Evolutionary conservation across 352 stramenopile genomes (phyloP), one percentile per base, ranked within the genome.

Genomic region (Pythium rishiriense): DNA sequence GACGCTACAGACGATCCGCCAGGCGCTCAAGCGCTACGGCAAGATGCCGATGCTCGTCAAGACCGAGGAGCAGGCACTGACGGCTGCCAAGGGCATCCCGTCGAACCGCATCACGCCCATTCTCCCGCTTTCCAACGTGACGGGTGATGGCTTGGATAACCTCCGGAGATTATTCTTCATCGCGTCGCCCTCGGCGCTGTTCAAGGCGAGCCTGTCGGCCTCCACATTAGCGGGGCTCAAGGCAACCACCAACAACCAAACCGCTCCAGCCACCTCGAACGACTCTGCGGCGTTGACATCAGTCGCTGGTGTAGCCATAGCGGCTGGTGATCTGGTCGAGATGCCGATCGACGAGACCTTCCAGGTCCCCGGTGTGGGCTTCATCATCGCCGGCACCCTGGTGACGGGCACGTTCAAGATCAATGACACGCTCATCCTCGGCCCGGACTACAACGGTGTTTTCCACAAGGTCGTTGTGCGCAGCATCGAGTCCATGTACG

Each of bases 51-150:
- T 97, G 81, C 87, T 97, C 9, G 90, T 98, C 35, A 97, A 97
- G 76, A 90, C 74, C 50, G 66, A 74, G 33, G 82, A 91, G 56
- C 83, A 98, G 67, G 87, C 97, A 0, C 62, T 83, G 41, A 91
- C 86, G 1, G 93, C 94, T 11, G 90, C 90, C 6, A 94, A 97
- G 64, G 80, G 87, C 56, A 90, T 98, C 47, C 84, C 83, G 28
- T 96, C 84, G 33, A 97, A 97, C 69, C 84, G 93, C 37, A 83
- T 99, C 45, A 98, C 96, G 37, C 98, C 98, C 7, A 97, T 99
- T 59, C 87, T 99, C 72, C 91, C 97, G 11, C 94, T 99, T 35
- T 99, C 96, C 3, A 98, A 98, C 78, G 98, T 99, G 11, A 99
- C 96, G 12, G 98, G 98, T 22, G 88, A 99, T 58, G 96, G 97